A percentile compares a stretch with the other conserved stretches of the same genome.
These are phyloP conservation scores for Cladophialophora exuberans DNA, from an alignment of 2,329 filamentous ascomycete species.

Conservation along the genomic window DNA sequence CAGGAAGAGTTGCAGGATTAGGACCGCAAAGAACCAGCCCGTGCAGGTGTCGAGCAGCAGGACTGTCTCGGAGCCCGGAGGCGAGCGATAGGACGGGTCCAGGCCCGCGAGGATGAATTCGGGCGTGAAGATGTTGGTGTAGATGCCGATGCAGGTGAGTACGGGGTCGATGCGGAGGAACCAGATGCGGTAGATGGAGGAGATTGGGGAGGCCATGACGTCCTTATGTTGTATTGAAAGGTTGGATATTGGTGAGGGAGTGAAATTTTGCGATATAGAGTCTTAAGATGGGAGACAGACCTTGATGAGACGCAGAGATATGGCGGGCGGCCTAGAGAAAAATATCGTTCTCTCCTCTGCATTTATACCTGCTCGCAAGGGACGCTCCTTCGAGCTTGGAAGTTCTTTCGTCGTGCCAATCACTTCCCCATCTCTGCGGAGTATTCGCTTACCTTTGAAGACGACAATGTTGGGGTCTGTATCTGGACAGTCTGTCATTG, in stretches of 20 bases:
- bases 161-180: neutral
- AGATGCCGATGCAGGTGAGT: neutral
- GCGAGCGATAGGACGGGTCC: neutral
- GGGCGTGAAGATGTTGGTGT: neutral
- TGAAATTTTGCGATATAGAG: neutral
- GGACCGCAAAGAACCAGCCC: neutral
- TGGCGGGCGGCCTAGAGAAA: too few species aligned
- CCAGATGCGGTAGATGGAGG: neutral
- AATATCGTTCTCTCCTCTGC: too few species aligned
- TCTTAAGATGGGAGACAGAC: too few species aligned
- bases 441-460: too few species aligned
- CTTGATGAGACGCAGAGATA: too few species aligned
- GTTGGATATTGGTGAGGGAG: neutral
- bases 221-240: neutral
- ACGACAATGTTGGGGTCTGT: too few species aligned
- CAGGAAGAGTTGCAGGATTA: neutral
- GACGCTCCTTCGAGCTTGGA: too few species aligned
- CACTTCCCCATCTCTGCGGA: too few species aligned
- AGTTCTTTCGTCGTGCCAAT: too few species aligned
- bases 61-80: neutral
- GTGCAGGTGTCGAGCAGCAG: neutral
- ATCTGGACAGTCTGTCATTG: too few species aligned
- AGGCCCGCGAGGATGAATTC: neutral
- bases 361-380: too few species aligned
- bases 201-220: neutral